Evolutionary conservation across 75 land plant species (phyloP), one percentile per base, ranked within the genome.

Genomic region (Selaginella tamariscina): DNA sequence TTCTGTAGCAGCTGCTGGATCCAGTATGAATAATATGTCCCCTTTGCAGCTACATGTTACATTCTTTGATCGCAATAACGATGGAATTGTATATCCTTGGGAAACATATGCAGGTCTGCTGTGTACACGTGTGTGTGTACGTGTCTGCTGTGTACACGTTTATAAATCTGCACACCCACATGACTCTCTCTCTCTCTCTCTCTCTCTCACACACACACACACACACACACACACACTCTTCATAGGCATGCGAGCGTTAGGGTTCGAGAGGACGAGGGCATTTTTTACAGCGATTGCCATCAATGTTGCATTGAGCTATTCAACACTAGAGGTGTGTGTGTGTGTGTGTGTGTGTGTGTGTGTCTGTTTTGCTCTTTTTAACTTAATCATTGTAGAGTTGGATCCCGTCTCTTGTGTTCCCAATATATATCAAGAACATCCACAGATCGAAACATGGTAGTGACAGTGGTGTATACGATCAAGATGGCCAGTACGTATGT

Each of bases 71-170:
- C 75, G 67, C 21, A 72, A 91, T 57, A 65, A 75, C 18, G 75
- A 91, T 73, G 96, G 93, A 2, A 82, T 88, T 29, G 32, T 91
- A 18, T 88, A 88, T 55, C 93, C 96, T n/a, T 88, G 83, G 86
- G 93, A 88, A 44, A 88, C 96, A 33, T 85, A 73, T 68, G 5
- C 55, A 64, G 91, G 91, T 87, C 15, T 39, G 49, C n/a, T n/a
- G n/a, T n/a, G n/a, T n/a, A n/a, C n/a, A n/a, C n/a, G n/a, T n/a
- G n/a, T n/a, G n/a, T n/a, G n/a, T n/a, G n/a, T n/a, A n/a, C n/a
- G n/a, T n/a, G n/a, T n/a, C n/a, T n/a, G n/a, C n/a, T n/a, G n/a
- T n/a, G n/a, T n/a, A n/a, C n/a, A n/a, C n/a, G n/a, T n/a, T n/a
- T n/a, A n/a, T n/a, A n/a, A n/a, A n/a, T n/a, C n/a, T n/a, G n/a